Evolutionary conservation across 225 moss, liverwort and hornwort species (phyloP), one percentile per base, ranked within the genome.

Genomic region (Sphagnum contortum): DNA sequence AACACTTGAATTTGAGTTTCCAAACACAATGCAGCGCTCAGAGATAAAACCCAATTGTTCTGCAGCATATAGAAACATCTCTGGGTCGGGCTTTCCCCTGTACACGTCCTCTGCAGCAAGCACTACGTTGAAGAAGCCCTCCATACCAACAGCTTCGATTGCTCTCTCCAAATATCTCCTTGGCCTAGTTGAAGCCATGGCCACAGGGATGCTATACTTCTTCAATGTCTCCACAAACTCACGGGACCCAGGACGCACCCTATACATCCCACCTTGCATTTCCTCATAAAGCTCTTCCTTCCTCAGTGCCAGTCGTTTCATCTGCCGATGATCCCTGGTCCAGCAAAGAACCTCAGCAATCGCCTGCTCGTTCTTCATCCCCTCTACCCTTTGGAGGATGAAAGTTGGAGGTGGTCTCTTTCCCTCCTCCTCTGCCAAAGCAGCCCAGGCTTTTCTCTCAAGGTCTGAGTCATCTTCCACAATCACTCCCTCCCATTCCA

Each of bases 401-500:
- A 93, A 98, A 2, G 80, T 79, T 5, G 98, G 98, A 4, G 96
- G 92, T 0, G 90, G 93, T 14, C 83, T 80, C 68, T 90, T 81
- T 2, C 98, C 84, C 66, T 98, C 98, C 62, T 98, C 98, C 64
- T 98, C 92, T 0, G 98, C 93, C 53, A 98, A 50, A 1, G 98
- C 98, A 4, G 85, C 82, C 98, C 98, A 98, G 2, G 93, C 88
- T 73, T 87, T 93, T 65, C 89, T 68, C 49, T 98, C 98, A 13
- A 98, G 68, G 29, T 88, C 90, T 3, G 87, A 85, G 44, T 98
- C 93, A 64, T 93, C 92, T 44, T 98, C 98, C 0, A 98, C 98
- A 44, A 98, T 89, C 3, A 98, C 98, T 13, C 98, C 98, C 60
- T 98, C 98, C 98, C 98, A 98, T 69, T 98, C 98, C 77, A 98